Evolutionary conservation across 2,329 filamentous ascomycete species (phyloP), one percentile per base, ranked within the genome.

Genomic region (Cladophialophora bantiana): DNA sequence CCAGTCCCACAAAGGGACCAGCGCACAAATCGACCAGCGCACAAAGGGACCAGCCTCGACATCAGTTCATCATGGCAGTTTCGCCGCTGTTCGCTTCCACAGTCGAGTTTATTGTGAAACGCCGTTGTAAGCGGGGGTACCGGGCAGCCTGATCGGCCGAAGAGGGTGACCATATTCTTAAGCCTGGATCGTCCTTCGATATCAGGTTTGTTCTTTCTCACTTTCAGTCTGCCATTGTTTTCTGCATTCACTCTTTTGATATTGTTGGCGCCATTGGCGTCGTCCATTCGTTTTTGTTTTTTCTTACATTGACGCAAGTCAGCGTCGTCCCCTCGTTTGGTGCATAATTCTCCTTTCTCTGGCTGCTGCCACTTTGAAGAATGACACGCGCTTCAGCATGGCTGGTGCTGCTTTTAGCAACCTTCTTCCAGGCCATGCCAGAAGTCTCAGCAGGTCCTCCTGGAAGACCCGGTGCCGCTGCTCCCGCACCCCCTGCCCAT

Each of bases 211-310:
- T 59, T 18, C 56, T 48, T 59, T 31, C 40, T 50, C 40, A 7
- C n/a, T 20, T 18, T 45, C n/a, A 18, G 1, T 34, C 15, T 42
- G 40, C 7, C 10, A 18, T 42, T 35, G 26, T 13, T 45, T 60
- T 55, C 35, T 36, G 9, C 31, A 9, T 55, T 10, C 15, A 26
- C 31, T 40, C 42, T 32, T 58, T 42, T 15, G 12, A 26, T 15
- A n/a, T 54, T 18, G 20, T 65, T 65, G 62, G 55, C 62, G 62
- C 55, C 42, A 20, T 53, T 36, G 26, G 56, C 62, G 62, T 60
- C 53, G 62, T 65, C 56, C 62, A 54, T 50, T 65, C 62, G 31
- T 59, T 53, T 40, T 53, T 2, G n/a, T n/a, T 26, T 26, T 3
- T 26, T 26, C 3, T 26, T 35, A 12, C 58, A 36, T 35, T 52